Conservation (phyloP, 2,329 filamentous ascomycete genomes). For the Furcasterigmium sp. region DNA sequence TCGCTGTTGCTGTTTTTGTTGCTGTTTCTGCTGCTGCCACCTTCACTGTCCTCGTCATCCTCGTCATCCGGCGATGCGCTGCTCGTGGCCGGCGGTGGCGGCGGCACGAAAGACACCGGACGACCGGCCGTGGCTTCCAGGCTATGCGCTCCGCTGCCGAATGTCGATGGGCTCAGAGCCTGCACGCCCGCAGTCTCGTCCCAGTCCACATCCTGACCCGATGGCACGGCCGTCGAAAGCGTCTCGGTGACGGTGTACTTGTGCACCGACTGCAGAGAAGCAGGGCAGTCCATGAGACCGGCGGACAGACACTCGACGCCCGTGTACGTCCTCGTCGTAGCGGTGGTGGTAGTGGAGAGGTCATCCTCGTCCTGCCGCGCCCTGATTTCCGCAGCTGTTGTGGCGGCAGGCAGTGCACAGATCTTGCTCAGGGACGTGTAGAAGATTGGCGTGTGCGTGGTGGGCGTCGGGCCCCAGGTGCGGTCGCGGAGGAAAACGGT, state of each 20-base stretch:
- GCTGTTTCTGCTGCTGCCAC: neutral
- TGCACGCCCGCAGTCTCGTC: slow-evolving; percentile 25
- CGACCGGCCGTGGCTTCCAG: slow-evolving; percentile 33
- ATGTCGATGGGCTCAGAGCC: slow-evolving; percentile 29
- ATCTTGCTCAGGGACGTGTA: slow-evolving; percentile 42
- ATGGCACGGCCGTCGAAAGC: slow-evolving; percentile 30
- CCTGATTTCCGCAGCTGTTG: slow-evolving; percentile 11
- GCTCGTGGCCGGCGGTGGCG: slow-evolving; percentile 17
- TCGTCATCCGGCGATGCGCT: neutral
- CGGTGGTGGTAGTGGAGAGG: slow-evolving; percentile 32
- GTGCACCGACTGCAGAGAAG: slow-evolving; percentile 39
- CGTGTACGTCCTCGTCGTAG: slow-evolving; percentile 32
- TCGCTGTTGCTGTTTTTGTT: neutral
- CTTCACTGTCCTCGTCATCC: neutral
- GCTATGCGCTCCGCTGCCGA: slow-evolving; percentile 31
- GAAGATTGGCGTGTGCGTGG: slow-evolving; percentile 43
- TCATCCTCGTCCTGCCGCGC: slow-evolving; percentile 13
- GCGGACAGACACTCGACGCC: slow-evolving; percentile 37
- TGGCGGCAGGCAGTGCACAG: slow-evolving; percentile 24
- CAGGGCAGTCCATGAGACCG: slow-evolving; percentile 42
- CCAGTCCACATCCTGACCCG: slow-evolving; percentile 31
- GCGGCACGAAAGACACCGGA: slow-evolving; percentile 38
- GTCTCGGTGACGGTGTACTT: slow-evolving; percentile 32
- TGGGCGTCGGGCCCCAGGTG: slow-evolving; percentile 44
- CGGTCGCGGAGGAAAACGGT: slow-evolving; percentile 34